phyloP scores from a whole-genome alignment of 2,329 filamentous ascomycete species.

The Fonsecaea pedrosoi region DNA sequence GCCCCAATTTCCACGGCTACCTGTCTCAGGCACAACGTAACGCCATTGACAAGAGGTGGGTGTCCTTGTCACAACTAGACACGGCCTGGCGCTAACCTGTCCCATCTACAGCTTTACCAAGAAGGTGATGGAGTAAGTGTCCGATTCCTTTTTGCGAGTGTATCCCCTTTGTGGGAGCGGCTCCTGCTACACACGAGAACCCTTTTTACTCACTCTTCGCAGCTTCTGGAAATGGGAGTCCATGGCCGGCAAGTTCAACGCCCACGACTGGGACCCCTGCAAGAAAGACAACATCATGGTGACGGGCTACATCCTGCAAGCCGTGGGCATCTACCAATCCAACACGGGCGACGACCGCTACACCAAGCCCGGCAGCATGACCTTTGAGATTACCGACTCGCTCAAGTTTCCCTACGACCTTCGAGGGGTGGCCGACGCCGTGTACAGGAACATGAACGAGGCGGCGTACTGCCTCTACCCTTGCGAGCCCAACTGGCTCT shows the following conservation, averaged over 20 bases:
- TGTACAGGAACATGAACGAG: conserved; percentile 30
- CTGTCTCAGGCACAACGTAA: conserved; percentile 27
- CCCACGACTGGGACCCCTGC: conserved; percentile 32
- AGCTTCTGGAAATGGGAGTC: conserved; percentile 34
- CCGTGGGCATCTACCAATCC: conserved; percentile 31
- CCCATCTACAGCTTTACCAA: conserved; percentile 18
- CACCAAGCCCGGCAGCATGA: conserved; percentile 21
- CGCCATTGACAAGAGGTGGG: conserved; percentile 26
- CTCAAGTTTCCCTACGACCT: conserved; percentile 28
- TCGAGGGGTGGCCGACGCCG: conserved; percentile 27
- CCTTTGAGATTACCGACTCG: conserved; percentile 27
- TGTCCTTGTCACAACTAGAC: neutral
- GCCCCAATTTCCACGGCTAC: conserved; percentile 34
- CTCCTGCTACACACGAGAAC: no score
- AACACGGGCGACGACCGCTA: conserved; percentile 31
- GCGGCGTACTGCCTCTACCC: conserved; percentile 30
- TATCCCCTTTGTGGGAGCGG: neutral
- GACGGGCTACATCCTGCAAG: conserved; percentile 30
- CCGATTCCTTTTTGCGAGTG: neutral
- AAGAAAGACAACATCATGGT: conserved; percentile 36
- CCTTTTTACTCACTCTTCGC: neutral
- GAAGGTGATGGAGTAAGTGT: conserved; percentile 29
- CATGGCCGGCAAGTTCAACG: conserved; percentile 33
- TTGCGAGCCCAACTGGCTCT: conserved; percentile 35
- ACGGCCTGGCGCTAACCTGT: neutral